Evolutionary conservation across 495 filamentous ascomycete genomes (phyloP).

Genomic region (Talaromyces ruber): DNA sequence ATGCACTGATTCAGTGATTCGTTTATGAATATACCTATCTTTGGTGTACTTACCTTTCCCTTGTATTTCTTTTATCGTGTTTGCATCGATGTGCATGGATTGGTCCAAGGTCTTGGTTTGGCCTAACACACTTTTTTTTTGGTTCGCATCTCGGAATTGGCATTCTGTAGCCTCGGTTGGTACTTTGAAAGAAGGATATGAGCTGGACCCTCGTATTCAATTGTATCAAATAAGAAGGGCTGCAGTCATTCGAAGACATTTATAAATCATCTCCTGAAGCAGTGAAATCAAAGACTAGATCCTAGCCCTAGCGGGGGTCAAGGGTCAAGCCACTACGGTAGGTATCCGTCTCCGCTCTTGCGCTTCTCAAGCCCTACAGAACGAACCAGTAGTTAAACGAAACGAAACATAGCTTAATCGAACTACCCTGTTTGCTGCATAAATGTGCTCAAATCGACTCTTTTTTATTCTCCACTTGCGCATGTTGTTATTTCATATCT

Average conservation of each 20-base stretch:
- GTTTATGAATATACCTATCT: background rate
- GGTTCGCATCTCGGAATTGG: background rate
- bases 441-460: constrained; percentile 6
- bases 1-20: background rate
- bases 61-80: background rate
- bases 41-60: background rate
- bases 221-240: background rate
- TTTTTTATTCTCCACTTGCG: background rate
- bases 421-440: background rate
- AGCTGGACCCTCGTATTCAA: background rate
- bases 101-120: background rate
- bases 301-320: too few relatives aligned
- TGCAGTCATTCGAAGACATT: background rate
- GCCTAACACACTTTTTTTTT: too few relatives aligned
- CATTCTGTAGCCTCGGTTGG: background rate
- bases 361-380: too few relatives aligned
- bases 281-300: too few relatives aligned
- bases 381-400: too few relatives aligned
- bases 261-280: too few relatives aligned
- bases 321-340: background rate
- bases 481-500: background rate
- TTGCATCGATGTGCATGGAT: background rate
- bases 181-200: background rate
- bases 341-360: background rate
- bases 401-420: background rate